These are phyloP conservation scores for Halenospora varia DNA, from an alignment of 495 filamentous ascomycete genomes.

Conservation along the genomic window DNA sequence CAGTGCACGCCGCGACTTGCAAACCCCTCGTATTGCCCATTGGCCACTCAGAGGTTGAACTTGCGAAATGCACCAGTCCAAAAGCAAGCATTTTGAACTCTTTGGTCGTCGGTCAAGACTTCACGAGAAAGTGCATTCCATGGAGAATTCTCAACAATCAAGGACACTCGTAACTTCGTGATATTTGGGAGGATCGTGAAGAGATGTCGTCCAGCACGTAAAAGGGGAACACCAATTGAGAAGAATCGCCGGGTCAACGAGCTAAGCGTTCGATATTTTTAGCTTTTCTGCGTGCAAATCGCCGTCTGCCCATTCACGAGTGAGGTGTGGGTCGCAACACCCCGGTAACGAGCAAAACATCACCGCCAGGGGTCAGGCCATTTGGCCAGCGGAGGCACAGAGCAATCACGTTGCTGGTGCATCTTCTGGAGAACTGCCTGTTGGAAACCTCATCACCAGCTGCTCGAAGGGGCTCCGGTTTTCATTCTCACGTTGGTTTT, in stretches of 20 bases:
- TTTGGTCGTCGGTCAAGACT: too few relatives aligned
- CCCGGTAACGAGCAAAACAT: not conserved
- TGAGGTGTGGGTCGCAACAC: too few relatives aligned
- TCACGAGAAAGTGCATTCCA: too few relatives aligned
- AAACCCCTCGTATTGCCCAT: conserved; percentile 5
- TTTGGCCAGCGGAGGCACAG: too few relatives aligned
- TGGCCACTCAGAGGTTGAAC: not conserved
- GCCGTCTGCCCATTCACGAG: not conserved
- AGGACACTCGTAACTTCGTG: not conserved
- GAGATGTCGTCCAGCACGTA: not conserved
- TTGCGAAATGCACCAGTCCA: not conserved
- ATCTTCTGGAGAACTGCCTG: not conserved
- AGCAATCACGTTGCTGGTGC: too few relatives aligned
- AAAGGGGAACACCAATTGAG: not conserved
- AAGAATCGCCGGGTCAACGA: conserved; percentile 7
- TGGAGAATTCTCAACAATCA: too few relatives aligned
- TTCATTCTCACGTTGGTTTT: not conserved
- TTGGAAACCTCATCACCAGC: not conserved
- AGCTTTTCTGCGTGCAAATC: not conserved
- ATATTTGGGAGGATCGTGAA: not conserved
- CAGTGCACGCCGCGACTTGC: conserved; percentile 8
- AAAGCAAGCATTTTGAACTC: too few relatives aligned
- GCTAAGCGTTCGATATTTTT: conserved; percentile 3
- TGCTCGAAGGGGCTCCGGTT: not conserved
- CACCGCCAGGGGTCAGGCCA: not conserved